A percentile compares a stretch with the other conserved stretches of the same genome.
Conservation (phyloP, 306 rosid genomes). For the Ammopiptanthus mongolicus region DNA sequence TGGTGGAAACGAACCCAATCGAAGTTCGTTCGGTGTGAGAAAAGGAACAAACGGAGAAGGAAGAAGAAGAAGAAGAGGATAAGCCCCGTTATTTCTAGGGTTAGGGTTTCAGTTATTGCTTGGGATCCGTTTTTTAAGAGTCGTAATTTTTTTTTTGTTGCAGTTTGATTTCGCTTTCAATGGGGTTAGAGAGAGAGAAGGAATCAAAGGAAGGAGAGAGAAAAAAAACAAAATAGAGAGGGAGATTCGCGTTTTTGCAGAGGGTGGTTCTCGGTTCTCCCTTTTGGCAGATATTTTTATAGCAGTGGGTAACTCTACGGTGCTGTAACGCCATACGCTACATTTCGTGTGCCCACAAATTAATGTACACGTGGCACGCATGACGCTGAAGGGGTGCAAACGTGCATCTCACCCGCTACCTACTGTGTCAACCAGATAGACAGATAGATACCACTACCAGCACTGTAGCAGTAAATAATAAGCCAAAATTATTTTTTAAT, state of each 20-base stretch:
- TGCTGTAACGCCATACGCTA: slow-evolving; percentile 16
- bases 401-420: slow-evolving; percentile 22
- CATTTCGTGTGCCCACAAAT: not conserved
- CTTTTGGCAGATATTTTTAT: slow-evolving; percentile 43
- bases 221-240: not conserved
- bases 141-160: slow-evolving; percentile 21
- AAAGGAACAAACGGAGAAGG: slow-evolving; percentile 5
- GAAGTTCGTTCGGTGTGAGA: slow-evolving; percentile 8
- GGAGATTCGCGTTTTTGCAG: slow-evolving; percentile 56
- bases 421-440: slow-evolving; percentile 6
- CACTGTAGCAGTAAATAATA: not conserved
- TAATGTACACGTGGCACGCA: slow-evolving; percentile 16
- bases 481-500: not conserved
- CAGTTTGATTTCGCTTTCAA: slow-evolving; percentile 59
- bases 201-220: not conserved
- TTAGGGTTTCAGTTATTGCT: slow-evolving; percentile 73
- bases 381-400: not conserved
- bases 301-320: slow-evolving; percentile 8
- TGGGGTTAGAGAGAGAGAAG: slow-evolving; percentile 14
- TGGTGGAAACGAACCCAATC: slow-evolving; percentile 21
- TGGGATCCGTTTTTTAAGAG: slow-evolving; percentile 60
- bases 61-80: slow-evolving; percentile 30
- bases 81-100: slow-evolving; percentile 55
- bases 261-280: slow-evolving; percentile 10
- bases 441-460: too few relatives aligned